Evolutionary conservation across 352 stramenopile genomes (phyloP).

Genomic region (Pythium coloratum): DNA sequence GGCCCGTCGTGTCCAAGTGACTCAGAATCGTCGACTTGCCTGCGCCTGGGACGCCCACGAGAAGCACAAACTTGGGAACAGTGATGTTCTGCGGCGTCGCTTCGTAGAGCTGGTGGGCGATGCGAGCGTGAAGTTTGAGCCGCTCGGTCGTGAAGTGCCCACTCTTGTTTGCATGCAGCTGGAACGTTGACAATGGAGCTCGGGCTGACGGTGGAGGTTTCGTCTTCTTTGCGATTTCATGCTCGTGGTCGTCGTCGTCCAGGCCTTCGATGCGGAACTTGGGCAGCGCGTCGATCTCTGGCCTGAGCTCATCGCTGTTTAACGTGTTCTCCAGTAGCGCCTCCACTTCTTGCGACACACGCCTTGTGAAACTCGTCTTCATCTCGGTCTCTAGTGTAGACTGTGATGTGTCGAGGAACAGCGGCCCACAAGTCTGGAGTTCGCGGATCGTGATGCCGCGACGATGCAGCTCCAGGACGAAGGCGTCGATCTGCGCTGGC

Average conservation of each 20-base stretch:
- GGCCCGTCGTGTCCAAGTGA: constrained; percentile 64
- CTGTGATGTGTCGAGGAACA: constrained; percentile 67
- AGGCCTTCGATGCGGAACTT: constrained; percentile 29
- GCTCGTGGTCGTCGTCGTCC: constrained; percentile 43
- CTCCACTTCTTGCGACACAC: constrained; percentile 55
- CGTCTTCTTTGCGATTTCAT: constrained; percentile 38
- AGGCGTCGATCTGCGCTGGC: constrained; percentile 40
- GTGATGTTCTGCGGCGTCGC: constrained; percentile 51
- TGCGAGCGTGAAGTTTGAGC: constrained; percentile 66
- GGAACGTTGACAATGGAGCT: constrained; percentile 43
- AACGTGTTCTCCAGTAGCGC: constrained; percentile 31
- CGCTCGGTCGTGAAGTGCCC: constrained; percentile 64
- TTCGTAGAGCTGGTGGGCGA: constrained; percentile 71
- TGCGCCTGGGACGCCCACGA: constrained; percentile 65
- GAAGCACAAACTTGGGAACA: constrained; percentile 62
- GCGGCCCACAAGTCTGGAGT: constrained; percentile 52
- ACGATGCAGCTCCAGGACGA: constrained; percentile 37
- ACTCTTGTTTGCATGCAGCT: constrained; percentile 58
- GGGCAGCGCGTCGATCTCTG: constrained; percentile 12
- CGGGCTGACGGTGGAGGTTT: constrained; percentile 25
- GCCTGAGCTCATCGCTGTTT: constrained; percentile 1
- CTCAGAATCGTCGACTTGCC: constrained; percentile 80
- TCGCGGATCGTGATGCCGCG: constrained; percentile 47
- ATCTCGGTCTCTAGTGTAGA: constrained; percentile 63
- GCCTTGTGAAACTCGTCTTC: constrained; percentile 49